Evolutionary conservation across 176 grass and related monocot genomes (phyloP), one percentile per base, ranked within the genome.

Genomic region (Carex littledalei): DNA sequence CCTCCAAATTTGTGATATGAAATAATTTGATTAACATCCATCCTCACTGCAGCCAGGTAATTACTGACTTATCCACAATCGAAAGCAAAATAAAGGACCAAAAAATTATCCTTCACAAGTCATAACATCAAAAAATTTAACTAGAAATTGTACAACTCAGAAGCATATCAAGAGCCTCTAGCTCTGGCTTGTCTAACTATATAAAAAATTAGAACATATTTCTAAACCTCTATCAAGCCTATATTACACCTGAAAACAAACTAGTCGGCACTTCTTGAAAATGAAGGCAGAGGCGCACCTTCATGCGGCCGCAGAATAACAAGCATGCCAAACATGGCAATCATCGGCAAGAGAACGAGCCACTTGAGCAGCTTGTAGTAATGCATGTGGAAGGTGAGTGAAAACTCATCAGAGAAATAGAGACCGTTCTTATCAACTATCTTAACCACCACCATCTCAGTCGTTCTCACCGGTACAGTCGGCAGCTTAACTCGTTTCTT

Each of bases 291-390:
- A 13, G 91, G 96, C 4, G 96, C 88, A 15, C 93, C 90, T 88
- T 99, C 96, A 57, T 92, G 96, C 0, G 96, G 96, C 13, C 91
- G 85, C 15, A 99, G 63, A 85, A 99, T 88, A 86, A 99, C 93
- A 0, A 99, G 93, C 84, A 99, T 85, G 3, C 37, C 78, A 89
- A 99, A 99, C 93, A 99, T 95, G 15, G 88, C 96, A 12, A 95
- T 67, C 96, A 95, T 99, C n/a, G 96, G 96, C 88, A 99, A 81
- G 17, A 95, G 67, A 76, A 95, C 87, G 1, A 99, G 88, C 96
- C 96, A 99, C 87, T 99, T 99, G 69, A 99, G 87, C 43, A 99
- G 57, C 87, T 99, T 99, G 74, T 94, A 95, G 84, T 94, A 99
- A 89, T 99, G 90, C 85, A 88, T 89, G 85, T 99, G 96, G 85